Evolutionary conservation across 2,329 filamentous ascomycete genomes (phyloP), one percentile per base, ranked within the genome.

Genomic region (Calonectria honghensis): DNA sequence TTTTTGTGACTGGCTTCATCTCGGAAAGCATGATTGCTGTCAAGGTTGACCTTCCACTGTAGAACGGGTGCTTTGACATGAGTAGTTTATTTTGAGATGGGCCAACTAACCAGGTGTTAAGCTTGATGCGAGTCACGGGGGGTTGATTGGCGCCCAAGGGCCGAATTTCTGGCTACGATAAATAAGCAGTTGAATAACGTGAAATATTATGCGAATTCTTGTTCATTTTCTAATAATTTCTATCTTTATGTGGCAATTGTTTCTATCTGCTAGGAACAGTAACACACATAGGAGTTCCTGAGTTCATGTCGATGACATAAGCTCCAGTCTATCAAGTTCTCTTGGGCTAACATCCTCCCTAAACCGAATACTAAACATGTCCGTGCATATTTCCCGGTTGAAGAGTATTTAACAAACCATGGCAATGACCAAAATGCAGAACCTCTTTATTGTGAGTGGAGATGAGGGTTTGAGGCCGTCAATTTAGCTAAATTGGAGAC

Each of bases 1-100:
- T 93, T 20, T 92, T 91, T 80, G 87, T 89, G 2, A 90, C 90
- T 0, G 91, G 91, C 0, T 90, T 91, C 70, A 74, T 89, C 73
- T 88, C 90, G 3, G 83, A 85, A 39, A 86, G 82, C 72, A 83
- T 89, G 41, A 79, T 91, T 74, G 90, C 90, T 14, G 85, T 90
- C 27, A 88, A 89, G 80, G 86, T 92, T 39, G 86, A 91, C 76
- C 80, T 75, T 73, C 57, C 57, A 9, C 57, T 41, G 37, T 63
- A 18, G 31, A 41, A 35, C 6, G 18, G 10, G 45, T 13, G 2
- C 7, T 48, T 48, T 5, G 1, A 4, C 10, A 48, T 24, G 20
- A 11, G n/a, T 13, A 24, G 45, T n/a, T n/a, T 48, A 24, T 7
- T 48, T 48, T 24, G 9, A 4, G 10, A 48, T 48, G 45, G 20